phyloP scores from a whole-genome alignment of 345 rosid species.

The Clarkia xantiana region DNA sequence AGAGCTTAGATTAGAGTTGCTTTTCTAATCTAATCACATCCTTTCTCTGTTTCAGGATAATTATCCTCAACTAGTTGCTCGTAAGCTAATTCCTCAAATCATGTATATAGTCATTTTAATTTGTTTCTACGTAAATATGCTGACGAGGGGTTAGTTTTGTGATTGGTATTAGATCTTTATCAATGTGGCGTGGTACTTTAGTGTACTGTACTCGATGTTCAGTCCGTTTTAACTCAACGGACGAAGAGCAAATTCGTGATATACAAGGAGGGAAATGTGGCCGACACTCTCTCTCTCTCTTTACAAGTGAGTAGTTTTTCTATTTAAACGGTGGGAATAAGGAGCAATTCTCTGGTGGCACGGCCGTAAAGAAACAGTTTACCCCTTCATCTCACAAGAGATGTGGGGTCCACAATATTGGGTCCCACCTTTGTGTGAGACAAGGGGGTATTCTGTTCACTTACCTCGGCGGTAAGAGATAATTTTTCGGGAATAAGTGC shows the following conservation, averaged over 20 bases:
- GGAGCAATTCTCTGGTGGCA: no score
- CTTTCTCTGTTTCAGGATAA: conserved; percentile 90
- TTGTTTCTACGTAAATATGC: no score
- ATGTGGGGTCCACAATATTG: no score
- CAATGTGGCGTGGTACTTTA: conserved; percentile 98
- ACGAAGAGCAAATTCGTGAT: conserved; percentile 95
- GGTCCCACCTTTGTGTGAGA: no score
- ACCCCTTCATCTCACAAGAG: no score
- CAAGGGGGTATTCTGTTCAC: no score
- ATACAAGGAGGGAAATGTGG: conserved; percentile 75
- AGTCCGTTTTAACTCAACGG: conserved; percentile 88
- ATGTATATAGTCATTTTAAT: no score
- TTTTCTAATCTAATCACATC: conserved; percentile 76
- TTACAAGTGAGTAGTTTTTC: conserved; percentile 65
- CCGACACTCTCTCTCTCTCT: conserved; percentile 90
- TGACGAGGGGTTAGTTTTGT: no score
- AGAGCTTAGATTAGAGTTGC: conserved; percentile 86
- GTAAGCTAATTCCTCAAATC: conserved; percentile 48
- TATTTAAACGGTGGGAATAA: no score
- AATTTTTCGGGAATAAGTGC: no score
- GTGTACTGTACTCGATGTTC: conserved; percentile 66
- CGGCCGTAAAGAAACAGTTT: no score
- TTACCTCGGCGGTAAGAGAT: no score
- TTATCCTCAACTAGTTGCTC: conserved; percentile 98
- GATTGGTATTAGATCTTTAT: conserved; percentile 97